Conservation (phyloP, 345 rosid genomes). For the Citrus trifoliata region DNA sequence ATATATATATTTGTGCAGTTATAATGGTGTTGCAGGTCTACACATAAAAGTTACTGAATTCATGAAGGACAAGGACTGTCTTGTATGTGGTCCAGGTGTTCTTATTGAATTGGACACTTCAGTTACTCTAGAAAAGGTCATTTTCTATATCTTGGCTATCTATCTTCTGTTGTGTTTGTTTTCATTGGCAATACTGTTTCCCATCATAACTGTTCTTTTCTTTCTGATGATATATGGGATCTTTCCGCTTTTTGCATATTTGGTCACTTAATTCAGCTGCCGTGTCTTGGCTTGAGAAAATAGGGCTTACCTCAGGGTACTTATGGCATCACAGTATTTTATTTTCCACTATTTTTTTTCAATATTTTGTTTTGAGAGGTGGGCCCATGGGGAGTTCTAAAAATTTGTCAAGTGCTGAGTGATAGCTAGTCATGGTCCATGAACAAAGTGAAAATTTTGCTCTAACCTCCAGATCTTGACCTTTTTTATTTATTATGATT, state of each 20-base stretch:
- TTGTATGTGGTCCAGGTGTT: conserved; percentile 94
- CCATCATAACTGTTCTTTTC: neutral
- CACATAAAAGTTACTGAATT: conserved; percentile 83
- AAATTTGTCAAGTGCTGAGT: neutral
- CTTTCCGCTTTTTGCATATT: neutral
- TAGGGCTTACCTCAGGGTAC: neutral
- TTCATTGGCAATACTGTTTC: neutral
- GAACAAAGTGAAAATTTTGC: neutral
- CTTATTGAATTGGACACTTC: conserved; percentile 74
- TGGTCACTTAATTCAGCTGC: neutral
- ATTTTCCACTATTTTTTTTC: too few species aligned
- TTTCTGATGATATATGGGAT: neutral
- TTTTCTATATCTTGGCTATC: conserved; percentile 10
- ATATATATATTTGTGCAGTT: conserved; percentile 38
- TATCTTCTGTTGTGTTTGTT: neutral
- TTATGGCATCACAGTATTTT: too few species aligned
- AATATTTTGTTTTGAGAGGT: too few species aligned
- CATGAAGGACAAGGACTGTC: conserved; percentile 79
- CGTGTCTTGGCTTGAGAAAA: neutral
- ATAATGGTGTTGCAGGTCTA: conserved; percentile 89
- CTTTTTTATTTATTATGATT: neutral
- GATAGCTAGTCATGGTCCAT: too few species aligned
- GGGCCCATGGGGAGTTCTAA: neutral
- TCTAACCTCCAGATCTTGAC: neutral
- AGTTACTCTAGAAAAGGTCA: conserved; percentile 76